A percentile compares a stretch with the other conserved stretches of the same genome.
Conservation (phyloP, 2,329 filamentous ascomycete species). For the Paraphoma chrysanthemicola region DNA sequence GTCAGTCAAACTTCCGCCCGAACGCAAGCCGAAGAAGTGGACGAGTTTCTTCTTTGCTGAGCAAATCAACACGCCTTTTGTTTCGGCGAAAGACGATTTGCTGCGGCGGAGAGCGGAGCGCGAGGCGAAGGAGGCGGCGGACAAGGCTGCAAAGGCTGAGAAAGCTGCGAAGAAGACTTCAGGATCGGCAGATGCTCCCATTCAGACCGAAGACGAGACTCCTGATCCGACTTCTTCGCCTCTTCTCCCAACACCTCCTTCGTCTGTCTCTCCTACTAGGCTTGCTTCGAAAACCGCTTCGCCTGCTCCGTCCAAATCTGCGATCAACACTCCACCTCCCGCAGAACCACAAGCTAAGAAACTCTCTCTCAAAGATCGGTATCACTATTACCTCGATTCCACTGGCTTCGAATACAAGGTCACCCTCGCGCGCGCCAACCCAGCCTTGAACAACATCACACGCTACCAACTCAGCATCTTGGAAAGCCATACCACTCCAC, state of each 20-base stretch:
- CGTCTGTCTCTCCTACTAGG: neutral
- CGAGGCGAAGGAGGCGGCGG: slow-evolving; percentile 16
- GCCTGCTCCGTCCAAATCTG: slow-evolving; percentile 6
- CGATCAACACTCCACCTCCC: neutral
- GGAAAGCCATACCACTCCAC: slow-evolving; percentile 40
- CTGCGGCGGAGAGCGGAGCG: slow-evolving; percentile 27
- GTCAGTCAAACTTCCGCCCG: slow-evolving; percentile 25
- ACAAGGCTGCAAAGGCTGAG: slow-evolving; percentile 11
- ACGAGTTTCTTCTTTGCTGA: slow-evolving; percentile 33
- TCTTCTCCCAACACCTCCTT: neutral
- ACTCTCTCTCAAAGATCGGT: slow-evolving; percentile 52
- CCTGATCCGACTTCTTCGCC: neutral
- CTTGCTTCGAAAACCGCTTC: neutral
- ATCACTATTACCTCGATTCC: slow-evolving; percentile 69
- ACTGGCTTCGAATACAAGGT: slow-evolving; percentile 70
- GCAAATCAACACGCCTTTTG: slow-evolving; percentile 9
- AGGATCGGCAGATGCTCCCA: neutral
- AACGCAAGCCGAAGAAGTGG: slow-evolving; percentile 18
- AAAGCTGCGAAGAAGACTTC: slow-evolving; percentile 9
- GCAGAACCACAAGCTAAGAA: slow-evolving; percentile 18
- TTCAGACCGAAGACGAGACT: slow-evolving; percentile 1
- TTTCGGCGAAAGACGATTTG: slow-evolving; percentile 30
- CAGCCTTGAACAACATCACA: slow-evolving; percentile 59
- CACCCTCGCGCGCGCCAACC: slow-evolving; percentile 63
- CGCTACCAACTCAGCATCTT: slow-evolving; percentile 53